Percentiles rank a stretch among this genome's conserved stretches.
These are phyloP conservation scores for Xerocomellus amylosporus DNA, from an alignment of 768 basidiomycete species.

Conservation along the genomic window DNA sequence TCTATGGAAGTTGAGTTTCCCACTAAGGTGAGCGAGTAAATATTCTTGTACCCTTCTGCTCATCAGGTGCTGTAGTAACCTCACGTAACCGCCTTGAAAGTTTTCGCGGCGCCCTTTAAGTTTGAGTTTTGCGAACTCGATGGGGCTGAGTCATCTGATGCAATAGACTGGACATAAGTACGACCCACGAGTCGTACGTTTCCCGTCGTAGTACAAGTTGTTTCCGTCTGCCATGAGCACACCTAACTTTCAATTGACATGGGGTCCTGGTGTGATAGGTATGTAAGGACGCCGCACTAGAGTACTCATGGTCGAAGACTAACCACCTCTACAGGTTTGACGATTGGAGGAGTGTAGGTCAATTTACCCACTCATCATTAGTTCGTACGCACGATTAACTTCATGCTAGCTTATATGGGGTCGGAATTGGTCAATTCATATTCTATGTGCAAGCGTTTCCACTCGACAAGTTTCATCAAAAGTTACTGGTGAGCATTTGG, in stretches of 20 bases:
- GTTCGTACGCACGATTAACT: not conserved
- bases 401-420: slow-evolving; percentile 18
- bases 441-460: slow-evolving; percentile 21
- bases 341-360: slow-evolving; percentile 13
- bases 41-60: too few relatives aligned
- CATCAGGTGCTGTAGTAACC: too few relatives aligned
- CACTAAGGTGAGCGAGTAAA: too few relatives aligned
- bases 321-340: slow-evolving; percentile 20
- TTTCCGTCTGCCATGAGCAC: slow-evolving; percentile 8
- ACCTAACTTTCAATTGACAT: not conserved
- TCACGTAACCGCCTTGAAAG: too few relatives aligned
- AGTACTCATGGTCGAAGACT: not conserved
- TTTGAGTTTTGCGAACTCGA: too few relatives aligned
- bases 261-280: slow-evolving; percentile 21
- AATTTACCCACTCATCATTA: not conserved
- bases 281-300: not conserved
- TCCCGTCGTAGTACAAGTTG: not conserved
- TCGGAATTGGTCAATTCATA: slow-evolving; percentile 14
- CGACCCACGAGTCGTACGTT: too few relatives aligned
- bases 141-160: too few relatives aligned
- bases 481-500: slow-evolving; percentile 10
- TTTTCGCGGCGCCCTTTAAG: not conserved
- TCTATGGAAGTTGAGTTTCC: too few relatives aligned
- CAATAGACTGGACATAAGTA: too few relatives aligned
- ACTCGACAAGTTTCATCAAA: slow-evolving; percentile 9